Percentiles rank a stretch among this genome's conserved stretches.
Conservation (phyloP, 371 early-diverging fungal species). For the Batkoa obscura region DNA sequence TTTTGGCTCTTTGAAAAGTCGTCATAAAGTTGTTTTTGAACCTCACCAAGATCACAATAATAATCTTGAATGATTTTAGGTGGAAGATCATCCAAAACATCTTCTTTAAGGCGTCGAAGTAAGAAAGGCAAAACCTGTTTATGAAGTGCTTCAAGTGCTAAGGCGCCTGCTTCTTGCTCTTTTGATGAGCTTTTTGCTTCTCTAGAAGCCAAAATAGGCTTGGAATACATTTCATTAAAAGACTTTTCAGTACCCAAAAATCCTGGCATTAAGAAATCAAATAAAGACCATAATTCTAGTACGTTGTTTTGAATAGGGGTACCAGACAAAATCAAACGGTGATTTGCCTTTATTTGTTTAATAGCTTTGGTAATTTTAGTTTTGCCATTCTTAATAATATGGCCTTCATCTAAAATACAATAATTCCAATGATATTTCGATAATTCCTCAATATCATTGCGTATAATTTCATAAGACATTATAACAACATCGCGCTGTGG, state of each 20-base stretch:
- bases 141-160: conserved; percentile 85
- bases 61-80: conserved; percentile 99
- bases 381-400: conserved; percentile 92
- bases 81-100: conserved; percentile 96
- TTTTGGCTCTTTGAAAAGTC: conserved; percentile 53
- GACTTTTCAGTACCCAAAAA: conserved; percentile 70
- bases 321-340: conserved; percentile 91
- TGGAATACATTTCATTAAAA: conserved; percentile 77
- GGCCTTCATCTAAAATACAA: conserved; percentile 98
- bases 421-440: conserved; percentile 70
- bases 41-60: conserved; percentile 81
- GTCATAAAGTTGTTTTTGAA: conserved; percentile 78
- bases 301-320: conserved; percentile 99
- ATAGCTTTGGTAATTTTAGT: conserved; percentile 86
- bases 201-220: conserved; percentile 74
- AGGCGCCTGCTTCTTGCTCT: conserved; percentile 60
- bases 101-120: conserved; percentile 93
- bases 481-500: conserved; percentile 59
- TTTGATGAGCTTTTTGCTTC: conserved; percentile 71
- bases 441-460: conserved; percentile 84
- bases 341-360: conserved; percentile 61
- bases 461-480: conserved; percentile 91
- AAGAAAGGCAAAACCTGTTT: conserved; percentile 95
- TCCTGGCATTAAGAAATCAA: conserved; percentile 97
- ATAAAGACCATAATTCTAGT: conserved; percentile 92